Evolutionary conservation across 371 early-diverging fungal genomes (phyloP).

Genomic region (Fennellomyces sp.): DNA sequence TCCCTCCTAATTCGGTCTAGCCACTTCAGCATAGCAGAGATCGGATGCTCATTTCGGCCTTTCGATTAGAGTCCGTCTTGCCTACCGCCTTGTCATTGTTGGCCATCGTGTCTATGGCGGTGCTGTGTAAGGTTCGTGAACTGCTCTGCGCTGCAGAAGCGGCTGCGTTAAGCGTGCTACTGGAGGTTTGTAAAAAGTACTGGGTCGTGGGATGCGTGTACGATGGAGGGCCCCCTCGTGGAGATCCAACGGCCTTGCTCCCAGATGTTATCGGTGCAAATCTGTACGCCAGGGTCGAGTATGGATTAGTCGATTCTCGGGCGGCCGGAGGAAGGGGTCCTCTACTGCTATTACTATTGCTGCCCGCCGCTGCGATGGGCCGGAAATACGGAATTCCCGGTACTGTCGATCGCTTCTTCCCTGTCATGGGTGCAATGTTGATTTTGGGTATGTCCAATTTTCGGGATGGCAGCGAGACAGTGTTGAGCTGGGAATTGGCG

Average conservation of each 20-base stretch:
- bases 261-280: slow-evolving; percentile 20
- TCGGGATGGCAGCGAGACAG: slow-evolving; percentile 13
- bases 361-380: background rate
- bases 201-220: slow-evolving; percentile 31
- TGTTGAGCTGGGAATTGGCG: slow-evolving; percentile 21
- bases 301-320: slow-evolving; percentile 18
- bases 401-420: background rate
- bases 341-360: background rate
- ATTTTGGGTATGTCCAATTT: slow-evolving; percentile 16
- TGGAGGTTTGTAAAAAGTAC: slow-evolving; percentile 32
- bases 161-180: slow-evolving; percentile 30
- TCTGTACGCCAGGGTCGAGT: slow-evolving; percentile 17
- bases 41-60: slow-evolving; percentile 28
- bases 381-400: background rate
- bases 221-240: slow-evolving; percentile 17
- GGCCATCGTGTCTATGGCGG: slow-evolving; percentile 8
- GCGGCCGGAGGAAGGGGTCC: background rate
- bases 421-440: slow-evolving; percentile 26
- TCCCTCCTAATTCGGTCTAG: slow-evolving; percentile 5
- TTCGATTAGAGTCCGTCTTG: slow-evolving; percentile 22
- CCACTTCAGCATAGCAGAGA: slow-evolving; percentile 14
- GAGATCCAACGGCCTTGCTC: slow-evolving; percentile 1
- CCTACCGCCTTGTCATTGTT: slow-evolving; percentile 23
- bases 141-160: slow-evolving; percentile 26
- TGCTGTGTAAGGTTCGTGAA: slow-evolving; percentile 6